phyloP scores from a whole-genome alignment of 2,329 filamentous ascomycete genomes.

The Pseudopyricularia cyperi region DNA sequence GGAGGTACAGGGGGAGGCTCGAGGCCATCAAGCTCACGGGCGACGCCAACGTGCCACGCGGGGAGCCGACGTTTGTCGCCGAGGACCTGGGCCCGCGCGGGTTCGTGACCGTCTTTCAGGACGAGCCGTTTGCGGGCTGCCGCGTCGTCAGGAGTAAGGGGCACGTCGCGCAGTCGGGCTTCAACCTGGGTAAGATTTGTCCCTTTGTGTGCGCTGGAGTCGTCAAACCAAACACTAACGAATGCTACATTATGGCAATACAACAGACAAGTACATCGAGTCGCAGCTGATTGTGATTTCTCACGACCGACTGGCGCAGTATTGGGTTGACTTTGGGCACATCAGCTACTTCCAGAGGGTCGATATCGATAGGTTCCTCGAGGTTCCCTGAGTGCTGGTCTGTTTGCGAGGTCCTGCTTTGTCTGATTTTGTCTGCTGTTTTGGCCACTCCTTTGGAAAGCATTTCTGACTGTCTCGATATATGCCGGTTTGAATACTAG shows the following conservation, averaged over 20 bases:
- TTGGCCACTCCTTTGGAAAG: neutral
- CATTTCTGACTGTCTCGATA: too few relatives aligned
- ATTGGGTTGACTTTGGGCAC: conserved; percentile 56
- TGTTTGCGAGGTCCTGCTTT: neutral
- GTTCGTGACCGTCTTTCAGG: conserved; percentile 48
- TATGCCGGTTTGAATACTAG: too few relatives aligned
- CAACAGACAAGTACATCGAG: conserved; percentile 57
- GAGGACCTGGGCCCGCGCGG: conserved; percentile 62
- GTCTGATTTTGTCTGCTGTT: neutral
- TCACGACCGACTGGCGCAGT: conserved; percentile 64
- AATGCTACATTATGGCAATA: neutral
- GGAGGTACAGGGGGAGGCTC: conserved; percentile 51
- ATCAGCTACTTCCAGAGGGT: conserved; percentile 50
- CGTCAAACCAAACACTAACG: conserved; percentile 3
- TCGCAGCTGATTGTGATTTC: conserved; percentile 70
- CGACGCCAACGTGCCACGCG: conserved; percentile 78
- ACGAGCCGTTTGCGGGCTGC: conserved; percentile 59
- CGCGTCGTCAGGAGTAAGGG: conserved; percentile 62
- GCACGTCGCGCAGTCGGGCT: conserved; percentile 65
- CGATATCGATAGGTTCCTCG: conserved; percentile 37
- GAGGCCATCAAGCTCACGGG: conserved; percentile 87
- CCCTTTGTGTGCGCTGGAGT: neutral
- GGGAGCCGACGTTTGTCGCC: conserved; percentile 69
- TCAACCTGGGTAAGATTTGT: conserved; percentile 49
- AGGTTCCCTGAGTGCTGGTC: neutral